Conservation (phyloP, 345 rosid genomes). For the Mangifera indica region DNA sequence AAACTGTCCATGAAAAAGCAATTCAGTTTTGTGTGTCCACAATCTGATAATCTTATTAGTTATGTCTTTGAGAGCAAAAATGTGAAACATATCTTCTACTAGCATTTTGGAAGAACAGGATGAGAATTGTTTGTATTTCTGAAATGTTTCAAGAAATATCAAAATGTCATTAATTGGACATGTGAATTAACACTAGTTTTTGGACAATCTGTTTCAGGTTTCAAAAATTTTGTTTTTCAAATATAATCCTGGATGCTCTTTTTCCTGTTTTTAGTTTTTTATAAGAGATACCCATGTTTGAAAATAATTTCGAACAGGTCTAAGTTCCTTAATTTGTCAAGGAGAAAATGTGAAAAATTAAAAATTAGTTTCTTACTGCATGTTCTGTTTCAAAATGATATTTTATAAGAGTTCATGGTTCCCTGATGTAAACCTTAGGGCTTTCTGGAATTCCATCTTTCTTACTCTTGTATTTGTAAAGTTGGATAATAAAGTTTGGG, state of each 20-base stretch:
- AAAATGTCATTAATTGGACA: background rate
- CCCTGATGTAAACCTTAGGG: background rate
- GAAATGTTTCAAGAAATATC: background rate
- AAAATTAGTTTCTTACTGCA: background rate
- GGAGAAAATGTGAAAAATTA: background rate
- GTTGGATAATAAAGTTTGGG: constrained; percentile 5
- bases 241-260: background rate
- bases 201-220: background rate
- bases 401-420: background rate
- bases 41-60: too few species aligned
- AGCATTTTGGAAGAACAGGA: background rate
- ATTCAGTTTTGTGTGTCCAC: background rate
- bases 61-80: background rate
- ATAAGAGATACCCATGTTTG: background rate
- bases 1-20: background rate
- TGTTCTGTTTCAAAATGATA: background rate
- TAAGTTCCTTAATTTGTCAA: background rate
- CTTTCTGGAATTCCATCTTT: background rate
- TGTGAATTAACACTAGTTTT: background rate
- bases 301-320: background rate
- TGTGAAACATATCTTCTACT: background rate
- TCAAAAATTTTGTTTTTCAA: background rate
- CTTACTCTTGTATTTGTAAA: background rate
- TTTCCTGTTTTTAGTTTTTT: background rate
- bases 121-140: background rate